A percentile compares a stretch with the other conserved stretches of the same genome.
Evolutionary conservation across 2,329 filamentous ascomycete genomes (phyloP).

Genomic region (Geoglossum cookeanum): DNA sequence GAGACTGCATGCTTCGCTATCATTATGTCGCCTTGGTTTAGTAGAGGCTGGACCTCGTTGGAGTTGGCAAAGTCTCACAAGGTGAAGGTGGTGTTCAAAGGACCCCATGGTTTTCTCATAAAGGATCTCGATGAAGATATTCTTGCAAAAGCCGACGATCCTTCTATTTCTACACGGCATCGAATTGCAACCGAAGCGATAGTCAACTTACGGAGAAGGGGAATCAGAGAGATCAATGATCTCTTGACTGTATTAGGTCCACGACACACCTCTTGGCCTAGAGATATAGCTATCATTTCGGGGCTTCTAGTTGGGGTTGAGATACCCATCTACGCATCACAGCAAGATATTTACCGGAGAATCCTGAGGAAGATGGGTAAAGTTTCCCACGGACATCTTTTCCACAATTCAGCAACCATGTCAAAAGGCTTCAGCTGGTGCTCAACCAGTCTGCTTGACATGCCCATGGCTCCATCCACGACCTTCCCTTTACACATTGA

Average conservation of each 20-base stretch:
- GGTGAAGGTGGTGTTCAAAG: slow-evolving; percentile 7
- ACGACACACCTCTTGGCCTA: slow-evolving; percentile 13
- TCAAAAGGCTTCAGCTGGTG: background rate
- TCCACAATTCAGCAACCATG: background rate
- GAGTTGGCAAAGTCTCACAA: slow-evolving; percentile 9
- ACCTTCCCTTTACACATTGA: background rate
- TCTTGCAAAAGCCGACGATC: slow-evolving; percentile 1
- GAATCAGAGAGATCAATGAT: slow-evolving; percentile 8
- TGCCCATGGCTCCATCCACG: background rate
- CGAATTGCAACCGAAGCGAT: background rate
- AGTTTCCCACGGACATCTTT: background rate
- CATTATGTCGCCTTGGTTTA: slow-evolving; percentile 12
- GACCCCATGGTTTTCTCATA: slow-evolving; percentile 9
- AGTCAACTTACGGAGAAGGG: background rate
- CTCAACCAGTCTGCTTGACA: background rate
- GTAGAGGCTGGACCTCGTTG: slow-evolving; percentile 12
- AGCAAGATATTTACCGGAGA: background rate
- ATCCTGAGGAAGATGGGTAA: background rate
- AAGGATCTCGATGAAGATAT: slow-evolving; percentile 14
- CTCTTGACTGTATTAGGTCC: slow-evolving; percentile 11
- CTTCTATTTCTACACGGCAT: background rate
- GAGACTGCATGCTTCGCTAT: slow-evolving; percentile 9
- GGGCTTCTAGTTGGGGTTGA: slow-evolving; percentile 10
- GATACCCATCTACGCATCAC: background rate
- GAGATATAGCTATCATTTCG: slow-evolving; percentile 12